Conservation (phyloP, 2,329 filamentous ascomycete species). For the Colletotrichum graminicola region DNA sequence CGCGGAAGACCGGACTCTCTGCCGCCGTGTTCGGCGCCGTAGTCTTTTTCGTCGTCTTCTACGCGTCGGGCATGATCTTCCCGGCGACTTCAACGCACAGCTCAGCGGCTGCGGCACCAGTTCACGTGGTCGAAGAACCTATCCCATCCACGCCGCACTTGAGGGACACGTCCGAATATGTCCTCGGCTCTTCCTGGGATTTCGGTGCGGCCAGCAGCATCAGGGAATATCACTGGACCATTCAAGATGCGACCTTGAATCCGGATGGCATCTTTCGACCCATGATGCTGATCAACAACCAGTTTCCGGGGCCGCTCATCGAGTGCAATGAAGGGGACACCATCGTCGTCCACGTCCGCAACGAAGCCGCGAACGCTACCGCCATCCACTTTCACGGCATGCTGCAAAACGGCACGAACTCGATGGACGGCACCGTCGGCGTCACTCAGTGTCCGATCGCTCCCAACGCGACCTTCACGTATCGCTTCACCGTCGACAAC, state of each 20-base stretch:
- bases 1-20: neutral
- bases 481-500: conserved; percentile 72
- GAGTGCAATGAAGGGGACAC: conserved; percentile 81
- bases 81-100: neutral
- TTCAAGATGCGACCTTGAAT: conserved; percentile 68
- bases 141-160: conserved; percentile 44
- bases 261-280: conserved; percentile 70
- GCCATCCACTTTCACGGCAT: conserved; percentile 83
- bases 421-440: conserved; percentile 79
- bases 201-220: conserved; percentile 60
- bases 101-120: neutral
- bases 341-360: conserved; percentile 76
- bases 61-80: conserved; percentile 1
- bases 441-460: conserved; percentile 77
- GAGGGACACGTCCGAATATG: conserved; percentile 62
- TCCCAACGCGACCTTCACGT: conserved; percentile 72
- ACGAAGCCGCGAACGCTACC: conserved; percentile 74
- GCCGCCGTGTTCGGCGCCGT: neutral
- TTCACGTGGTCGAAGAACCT: conserved; percentile 7
- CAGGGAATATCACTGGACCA: conserved; percentile 71
- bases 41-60: conserved; percentile 20
- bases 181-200: conserved; percentile 70
- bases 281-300: conserved; percentile 79
- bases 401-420: conserved; percentile 80
- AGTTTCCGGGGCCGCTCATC: conserved; percentile 80